These are phyloP conservation scores for Bruguiera sexangula DNA, from an alignment of 345 rosid genomes.

Conservation along the genomic window DNA sequence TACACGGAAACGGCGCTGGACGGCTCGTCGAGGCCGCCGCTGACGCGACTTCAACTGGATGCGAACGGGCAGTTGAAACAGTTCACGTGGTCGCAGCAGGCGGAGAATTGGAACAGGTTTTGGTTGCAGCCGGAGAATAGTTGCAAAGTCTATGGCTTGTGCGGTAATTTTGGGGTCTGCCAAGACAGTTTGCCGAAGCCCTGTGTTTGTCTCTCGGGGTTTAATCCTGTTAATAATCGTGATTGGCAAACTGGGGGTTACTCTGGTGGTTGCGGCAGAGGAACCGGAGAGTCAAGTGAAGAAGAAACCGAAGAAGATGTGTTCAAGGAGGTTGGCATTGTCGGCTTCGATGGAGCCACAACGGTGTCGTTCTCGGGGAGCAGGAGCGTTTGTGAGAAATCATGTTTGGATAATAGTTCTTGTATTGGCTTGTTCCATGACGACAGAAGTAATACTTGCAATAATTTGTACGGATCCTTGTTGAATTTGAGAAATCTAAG, in stretches of 20 bases:
- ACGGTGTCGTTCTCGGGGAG: slow-evolving; percentile 32
- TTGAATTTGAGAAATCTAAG: slow-evolving; percentile 55
- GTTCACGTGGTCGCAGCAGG: slow-evolving; percentile 46
- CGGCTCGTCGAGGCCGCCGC: slow-evolving; percentile 29
- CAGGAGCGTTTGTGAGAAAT: slow-evolving; percentile 44
- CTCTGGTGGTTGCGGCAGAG: slow-evolving; percentile 47
- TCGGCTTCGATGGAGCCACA: slow-evolving; percentile 40
- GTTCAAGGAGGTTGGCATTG: slow-evolving; percentile 40
- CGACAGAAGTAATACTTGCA: slow-evolving; percentile 43
- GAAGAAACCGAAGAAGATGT: slow-evolving; percentile 27
- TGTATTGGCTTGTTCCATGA: slow-evolving; percentile 61
- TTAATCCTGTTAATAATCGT: slow-evolving; percentile 31
- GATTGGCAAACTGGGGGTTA: slow-evolving; percentile 51
- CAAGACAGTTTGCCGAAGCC: slow-evolving; percentile 20
- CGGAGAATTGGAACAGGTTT: slow-evolving; percentile 44
- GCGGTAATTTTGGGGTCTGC: slow-evolving; percentile 49
- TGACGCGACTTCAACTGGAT: slow-evolving; percentile 49
- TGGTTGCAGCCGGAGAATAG: slow-evolving; percentile 48
- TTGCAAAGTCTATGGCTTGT: slow-evolving; percentile 44
- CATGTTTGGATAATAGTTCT: slow-evolving; percentile 58
- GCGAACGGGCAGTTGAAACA: slow-evolving; percentile 41
- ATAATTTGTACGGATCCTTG: slow-evolving; percentile 48
- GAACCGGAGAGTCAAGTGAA: slow-evolving; percentile 22
- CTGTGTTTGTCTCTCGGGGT: slow-evolving; percentile 47
- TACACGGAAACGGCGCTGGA: slow-evolving; percentile 41